These are phyloP conservation scores for Rutstroemia sp. DNA, from an alignment of 2,329 filamentous ascomycete species.

Conservation along the genomic window DNA sequence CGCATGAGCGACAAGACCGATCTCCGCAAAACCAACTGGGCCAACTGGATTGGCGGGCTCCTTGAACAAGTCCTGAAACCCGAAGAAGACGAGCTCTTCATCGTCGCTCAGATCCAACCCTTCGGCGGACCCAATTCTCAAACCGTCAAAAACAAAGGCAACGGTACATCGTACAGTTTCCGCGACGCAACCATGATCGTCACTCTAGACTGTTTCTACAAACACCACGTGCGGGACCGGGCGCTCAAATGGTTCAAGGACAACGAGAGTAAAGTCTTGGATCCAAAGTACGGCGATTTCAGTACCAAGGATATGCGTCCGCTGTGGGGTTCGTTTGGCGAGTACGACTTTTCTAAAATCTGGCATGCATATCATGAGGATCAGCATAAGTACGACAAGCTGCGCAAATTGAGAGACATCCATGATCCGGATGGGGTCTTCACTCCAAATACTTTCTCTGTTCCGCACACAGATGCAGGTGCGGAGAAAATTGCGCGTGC, in stretches of 20 bases:
- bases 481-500: too few species aligned
- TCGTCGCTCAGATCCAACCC: conserved; percentile 39
- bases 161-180: conserved; percentile 42
- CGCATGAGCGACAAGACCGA: conserved; percentile 37
- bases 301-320: conserved; percentile 34
- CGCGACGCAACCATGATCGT: conserved; percentile 36
- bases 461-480: conserved; percentile 10
- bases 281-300: conserved; percentile 29
- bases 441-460: conserved; percentile 20
- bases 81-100: conserved; percentile 34
- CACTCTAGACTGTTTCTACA: conserved; percentile 39
- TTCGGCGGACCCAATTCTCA: conserved; percentile 38
- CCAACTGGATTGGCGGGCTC: conserved; percentile 31
- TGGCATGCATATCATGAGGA: conserved; percentile 34
- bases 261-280: conserved; percentile 31
- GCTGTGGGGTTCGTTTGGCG: conserved; percentile 36
- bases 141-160: conserved; percentile 35
- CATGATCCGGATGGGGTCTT: conserved; percentile 30
- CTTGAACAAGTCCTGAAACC: conserved; percentile 33
- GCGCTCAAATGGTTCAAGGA: conserved; percentile 26
- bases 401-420: conserved; percentile 23
- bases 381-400: conserved; percentile 32
- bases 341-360: conserved; percentile 32
- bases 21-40: conserved; percentile 35
- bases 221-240: conserved; percentile 25